A percentile compares a stretch with the other conserved stretches of the same genome.
phyloP scores from a whole-genome alignment of 225 moss, liverwort and hornwort species.

The Climacium dendroides region DNA sequence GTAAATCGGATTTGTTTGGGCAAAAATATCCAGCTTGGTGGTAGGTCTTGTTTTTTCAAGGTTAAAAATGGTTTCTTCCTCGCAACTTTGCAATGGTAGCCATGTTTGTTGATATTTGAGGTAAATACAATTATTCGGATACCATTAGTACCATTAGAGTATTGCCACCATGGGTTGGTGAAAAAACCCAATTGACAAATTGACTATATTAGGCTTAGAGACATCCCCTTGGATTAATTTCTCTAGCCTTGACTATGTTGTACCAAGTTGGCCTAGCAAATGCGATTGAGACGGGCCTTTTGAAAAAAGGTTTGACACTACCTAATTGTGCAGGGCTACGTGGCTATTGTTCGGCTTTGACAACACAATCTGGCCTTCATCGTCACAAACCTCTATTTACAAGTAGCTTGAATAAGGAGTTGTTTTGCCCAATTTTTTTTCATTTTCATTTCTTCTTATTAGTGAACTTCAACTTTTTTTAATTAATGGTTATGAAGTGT shows the following conservation, averaged over 20 bases:
- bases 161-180: neutral
- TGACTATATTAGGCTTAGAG: rapidly evolving
- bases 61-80: neutral
- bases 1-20: rapidly evolving
- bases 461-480: neutral
- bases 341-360: neutral
- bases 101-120: rapidly evolving
- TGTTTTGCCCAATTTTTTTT: neutral
- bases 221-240: neutral
- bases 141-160: neutral
- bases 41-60: neutral
- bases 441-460: neutral
- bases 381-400: neutral
- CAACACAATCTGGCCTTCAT: rapidly evolving
- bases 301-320: neutral
- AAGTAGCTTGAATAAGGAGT: rapidly evolving
- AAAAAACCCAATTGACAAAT: neutral
- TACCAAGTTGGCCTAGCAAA: rapidly evolving
- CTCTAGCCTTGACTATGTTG: rapidly evolving
- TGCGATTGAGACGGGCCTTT: rapidly evolving
- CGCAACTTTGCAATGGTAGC: neutral
- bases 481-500: neutral
- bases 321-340: rapidly evolving
- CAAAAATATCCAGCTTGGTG: neutral
- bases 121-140: neutral